Conservation (phyloP, 805 yeast genomes). For the Monosporozyma aerobia region DNA sequence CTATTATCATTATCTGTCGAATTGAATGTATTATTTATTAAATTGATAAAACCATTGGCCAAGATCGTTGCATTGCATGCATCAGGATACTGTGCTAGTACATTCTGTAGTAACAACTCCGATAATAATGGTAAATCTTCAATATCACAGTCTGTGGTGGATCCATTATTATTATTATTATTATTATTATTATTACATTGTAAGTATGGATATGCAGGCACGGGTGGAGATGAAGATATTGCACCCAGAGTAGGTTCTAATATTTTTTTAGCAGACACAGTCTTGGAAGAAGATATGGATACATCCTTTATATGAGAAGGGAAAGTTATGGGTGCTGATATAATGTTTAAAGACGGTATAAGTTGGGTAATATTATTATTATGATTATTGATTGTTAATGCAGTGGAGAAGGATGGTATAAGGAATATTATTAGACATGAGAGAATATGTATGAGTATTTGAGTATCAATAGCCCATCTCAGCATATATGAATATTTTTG, state of each 20-base stretch:
- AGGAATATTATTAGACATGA: neutral
- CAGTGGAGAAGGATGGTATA: neutral
- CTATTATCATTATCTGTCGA: neutral
- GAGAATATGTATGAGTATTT: neutral
- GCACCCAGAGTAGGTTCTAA: neutral
- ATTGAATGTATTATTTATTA: slow-evolving; percentile 1
- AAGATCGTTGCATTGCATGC: slow-evolving; percentile 11
- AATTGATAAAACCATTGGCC: slow-evolving; percentile 11
- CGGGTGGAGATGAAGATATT: neutral
- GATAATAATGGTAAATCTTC: slow-evolving; percentile 4
- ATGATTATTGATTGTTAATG: neutral
- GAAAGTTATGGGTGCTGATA: neutral
- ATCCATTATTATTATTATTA: neutral
- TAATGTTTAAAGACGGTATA: too few species aligned
- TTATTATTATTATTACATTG: too few species aligned
- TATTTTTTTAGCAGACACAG: neutral
- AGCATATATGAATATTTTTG: neutral
- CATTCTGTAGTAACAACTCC: slow-evolving; percentile 3
- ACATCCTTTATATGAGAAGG: neutral
- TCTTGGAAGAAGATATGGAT: neutral
- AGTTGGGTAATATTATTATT: too few species aligned
- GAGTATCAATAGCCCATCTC: neutral
- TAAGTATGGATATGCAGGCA: neutral
- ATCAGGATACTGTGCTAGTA: slow-evolving; percentile 8
- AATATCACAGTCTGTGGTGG: neutral